phyloP scores from a whole-genome alignment of 1,139 yeast genomes.

The Blastobotrys ciferrii region DNA sequence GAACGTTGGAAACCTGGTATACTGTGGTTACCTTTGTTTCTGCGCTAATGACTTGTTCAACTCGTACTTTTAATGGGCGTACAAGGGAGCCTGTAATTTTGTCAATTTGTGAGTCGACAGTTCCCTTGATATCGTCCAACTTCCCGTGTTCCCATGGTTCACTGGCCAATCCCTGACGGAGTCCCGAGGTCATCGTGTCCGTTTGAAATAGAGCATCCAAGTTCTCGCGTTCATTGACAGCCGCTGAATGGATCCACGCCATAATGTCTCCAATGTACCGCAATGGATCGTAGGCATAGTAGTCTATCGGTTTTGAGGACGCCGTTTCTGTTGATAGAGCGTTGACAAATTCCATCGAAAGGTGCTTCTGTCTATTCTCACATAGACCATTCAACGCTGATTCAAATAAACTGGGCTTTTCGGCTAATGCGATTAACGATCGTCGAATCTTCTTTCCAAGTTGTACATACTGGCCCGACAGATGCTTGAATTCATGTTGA shows the following conservation, averaged over 20 bases:
- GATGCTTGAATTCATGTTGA: constrained; percentile 36
- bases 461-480: constrained; percentile 28
- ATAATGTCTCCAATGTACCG: constrained; percentile 83
- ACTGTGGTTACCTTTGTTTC: constrained; percentile 59
- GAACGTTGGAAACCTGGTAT: constrained; percentile 58
- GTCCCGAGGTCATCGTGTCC: constrained; percentile 35
- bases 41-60: constrained; percentile 67
- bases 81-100: constrained; percentile 50
- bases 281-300: constrained; percentile 76
- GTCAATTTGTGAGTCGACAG: constrained; percentile 37
- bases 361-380: constrained; percentile 33
- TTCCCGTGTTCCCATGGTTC: constrained; percentile 29
- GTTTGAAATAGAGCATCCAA: constrained; percentile 55
- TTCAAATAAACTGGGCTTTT: constrained; percentile 39
- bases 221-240: constrained; percentile 83
- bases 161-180: constrained; percentile 29
- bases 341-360: constrained; percentile 46
- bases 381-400: constrained; percentile 34
- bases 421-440: constrained; percentile 36
- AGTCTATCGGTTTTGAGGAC: constrained; percentile 51
- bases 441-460: constrained; percentile 29
- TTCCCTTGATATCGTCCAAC: constrained; percentile 31
- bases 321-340: constrained; percentile 51
- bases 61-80: constrained; percentile 48
- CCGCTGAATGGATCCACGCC: constrained; percentile 86